Evolutionary conservation across 2,329 filamentous ascomycete genomes (phyloP).

Genomic region (Hymenoscyphus salicellus): DNA sequence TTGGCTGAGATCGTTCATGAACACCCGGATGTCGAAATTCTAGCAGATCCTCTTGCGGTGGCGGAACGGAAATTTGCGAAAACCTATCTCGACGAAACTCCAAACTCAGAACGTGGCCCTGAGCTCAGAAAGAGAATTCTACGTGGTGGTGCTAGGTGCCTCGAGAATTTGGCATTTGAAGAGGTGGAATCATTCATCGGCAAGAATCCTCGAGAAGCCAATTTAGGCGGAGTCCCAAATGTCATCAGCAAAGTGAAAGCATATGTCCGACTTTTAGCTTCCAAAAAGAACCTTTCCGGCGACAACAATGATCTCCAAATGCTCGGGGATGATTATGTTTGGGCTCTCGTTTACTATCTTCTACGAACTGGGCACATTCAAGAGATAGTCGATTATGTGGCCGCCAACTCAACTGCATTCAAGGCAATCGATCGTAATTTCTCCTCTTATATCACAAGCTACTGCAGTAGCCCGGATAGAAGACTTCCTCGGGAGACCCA

Average conservation of each 20-base stretch:
- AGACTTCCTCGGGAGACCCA: conserved; percentile 76
- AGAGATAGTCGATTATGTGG: conserved; percentile 85
- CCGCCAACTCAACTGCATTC: conserved; percentile 75
- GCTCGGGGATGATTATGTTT: conserved; percentile 79
- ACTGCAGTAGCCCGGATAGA: conserved; percentile 72
- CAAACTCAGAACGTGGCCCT: conserved; percentile 61
- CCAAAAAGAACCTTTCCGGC: conserved; percentile 77
- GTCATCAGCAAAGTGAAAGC: conserved; percentile 87
- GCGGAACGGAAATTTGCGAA: conserved; percentile 73
- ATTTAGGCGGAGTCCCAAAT: conserved; percentile 83
- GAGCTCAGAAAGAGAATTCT: conserved; percentile 76
- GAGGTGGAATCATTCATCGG: conserved; percentile 74
- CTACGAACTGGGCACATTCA: conserved; percentile 78
- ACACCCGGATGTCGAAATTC: conserved; percentile 55
- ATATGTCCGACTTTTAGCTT: conserved; percentile 78
- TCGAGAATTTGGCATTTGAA: conserved; percentile 77
- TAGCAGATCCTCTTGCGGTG: conserved; percentile 61
- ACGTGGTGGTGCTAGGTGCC: conserved; percentile 70
- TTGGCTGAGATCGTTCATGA: conserved; percentile 78
- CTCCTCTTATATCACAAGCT: conserved; percentile 80
- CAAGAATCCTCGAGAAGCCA: conserved; percentile 84
- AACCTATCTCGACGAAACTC: conserved; percentile 73
- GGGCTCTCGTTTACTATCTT: conserved; percentile 92
- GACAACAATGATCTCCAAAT: conserved; percentile 79
- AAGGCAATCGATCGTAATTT: conserved; percentile 89